Percentiles rank a stretch among this genome's conserved stretches.
Evolutionary conservation across 352 stramenopile genomes (phyloP).

Genomic region (Pythium brachiatum): DNA sequence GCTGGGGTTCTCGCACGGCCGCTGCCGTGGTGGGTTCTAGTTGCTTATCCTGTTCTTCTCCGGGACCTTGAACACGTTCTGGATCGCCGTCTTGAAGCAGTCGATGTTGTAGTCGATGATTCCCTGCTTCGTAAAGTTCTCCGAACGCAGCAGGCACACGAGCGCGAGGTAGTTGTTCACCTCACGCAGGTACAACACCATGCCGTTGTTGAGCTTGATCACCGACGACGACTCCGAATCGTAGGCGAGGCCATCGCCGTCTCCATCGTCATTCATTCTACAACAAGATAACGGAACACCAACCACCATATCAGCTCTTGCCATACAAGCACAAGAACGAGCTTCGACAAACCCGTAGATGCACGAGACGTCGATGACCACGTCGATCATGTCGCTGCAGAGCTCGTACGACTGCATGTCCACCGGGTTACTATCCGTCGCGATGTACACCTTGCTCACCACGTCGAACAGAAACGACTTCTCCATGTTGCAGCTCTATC

Average conservation of each 20-base stretch:
- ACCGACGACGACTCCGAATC: slow-evolving; percentile 95
- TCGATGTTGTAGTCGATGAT: slow-evolving; percentile 99
- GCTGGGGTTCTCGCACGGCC: background rate
- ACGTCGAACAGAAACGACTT: slow-evolving; percentile 99
- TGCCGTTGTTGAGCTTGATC: slow-evolving; percentile 98
- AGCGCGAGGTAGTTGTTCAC: slow-evolving; percentile 98
- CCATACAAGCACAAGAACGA: background rate
- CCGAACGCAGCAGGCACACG: slow-evolving; percentile 94
- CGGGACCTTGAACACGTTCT: slow-evolving; percentile 81
- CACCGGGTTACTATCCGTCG: slow-evolving; percentile 97
- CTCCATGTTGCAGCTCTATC: slow-evolving; percentile 97
- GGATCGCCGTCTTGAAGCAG: slow-evolving; percentile 95
- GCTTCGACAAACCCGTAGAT: slow-evolving; percentile 91
- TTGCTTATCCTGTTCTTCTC: slow-evolving; percentile 49
- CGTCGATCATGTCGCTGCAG: slow-evolving; percentile 99
- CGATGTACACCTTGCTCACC: slow-evolving; percentile 98
- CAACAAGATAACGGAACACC: background rate
- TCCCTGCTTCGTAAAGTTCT: slow-evolving; percentile 97
- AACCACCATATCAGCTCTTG: background rate
- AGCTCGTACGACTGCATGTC: slow-evolving; percentile 98
- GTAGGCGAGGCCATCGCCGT: slow-evolving; percentile 92
- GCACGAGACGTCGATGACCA: slow-evolving; percentile 98
- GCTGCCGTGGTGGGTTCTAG: slow-evolving; percentile 3
- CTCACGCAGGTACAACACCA: slow-evolving; percentile 94
- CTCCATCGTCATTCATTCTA: slow-evolving; percentile 89